Percentiles rank a stretch among this genome's conserved stretches.
Evolutionary conservation across 2,329 filamentous ascomycete species (phyloP).

Genomic region (Rhynchosporium graminicola): DNA sequence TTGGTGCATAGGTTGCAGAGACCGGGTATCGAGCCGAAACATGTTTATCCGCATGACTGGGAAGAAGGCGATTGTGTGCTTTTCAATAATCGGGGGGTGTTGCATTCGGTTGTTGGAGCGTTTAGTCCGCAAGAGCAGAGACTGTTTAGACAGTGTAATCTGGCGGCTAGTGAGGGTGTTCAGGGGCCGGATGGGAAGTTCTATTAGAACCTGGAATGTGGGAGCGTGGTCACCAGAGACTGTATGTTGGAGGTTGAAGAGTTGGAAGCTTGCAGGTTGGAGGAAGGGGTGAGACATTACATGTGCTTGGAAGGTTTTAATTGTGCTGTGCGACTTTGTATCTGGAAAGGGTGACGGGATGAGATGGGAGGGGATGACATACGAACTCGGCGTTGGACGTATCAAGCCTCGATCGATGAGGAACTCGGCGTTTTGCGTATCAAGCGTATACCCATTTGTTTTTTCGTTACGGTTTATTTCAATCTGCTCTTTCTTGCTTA

Average conservation of each 20-base stretch:
- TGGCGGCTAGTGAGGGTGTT: conserved; percentile 60
- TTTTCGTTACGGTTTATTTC: conserved; percentile 29
- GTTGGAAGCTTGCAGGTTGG: not conserved
- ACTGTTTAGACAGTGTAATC: conserved; percentile 76
- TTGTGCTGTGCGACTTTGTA: not conserved
- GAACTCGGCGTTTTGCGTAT: conserved; percentile 42
- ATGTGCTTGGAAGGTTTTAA: conserved; percentile 15
- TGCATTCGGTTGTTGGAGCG: conserved; percentile 75
- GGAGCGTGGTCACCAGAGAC: not conserved
- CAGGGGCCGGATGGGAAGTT: conserved; percentile 40
- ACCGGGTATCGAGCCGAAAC: conserved; percentile 67
- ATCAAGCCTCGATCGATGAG: conserved; percentile 40
- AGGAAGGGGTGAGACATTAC: conserved; percentile 12
- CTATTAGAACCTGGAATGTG: conserved; percentile 29
- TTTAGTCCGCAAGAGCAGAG: conserved; percentile 74
- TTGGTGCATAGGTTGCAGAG: conserved; percentile 73
- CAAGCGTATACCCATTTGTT: conserved; percentile 41
- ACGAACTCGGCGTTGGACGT: conserved; percentile 41
- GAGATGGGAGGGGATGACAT: conserved; percentile 20
- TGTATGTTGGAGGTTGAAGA: not conserved
- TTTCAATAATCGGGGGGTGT: conserved; percentile 75
- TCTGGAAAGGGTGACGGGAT: conserved; percentile 7
- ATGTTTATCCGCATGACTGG: conserved; percentile 77
- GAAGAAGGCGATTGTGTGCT: conserved; percentile 73
- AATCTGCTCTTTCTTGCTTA: not conserved